Conservation (phyloP, 176 grass and related monocot genomes). For the bread wheat (Triticum aestivum) region DNA sequence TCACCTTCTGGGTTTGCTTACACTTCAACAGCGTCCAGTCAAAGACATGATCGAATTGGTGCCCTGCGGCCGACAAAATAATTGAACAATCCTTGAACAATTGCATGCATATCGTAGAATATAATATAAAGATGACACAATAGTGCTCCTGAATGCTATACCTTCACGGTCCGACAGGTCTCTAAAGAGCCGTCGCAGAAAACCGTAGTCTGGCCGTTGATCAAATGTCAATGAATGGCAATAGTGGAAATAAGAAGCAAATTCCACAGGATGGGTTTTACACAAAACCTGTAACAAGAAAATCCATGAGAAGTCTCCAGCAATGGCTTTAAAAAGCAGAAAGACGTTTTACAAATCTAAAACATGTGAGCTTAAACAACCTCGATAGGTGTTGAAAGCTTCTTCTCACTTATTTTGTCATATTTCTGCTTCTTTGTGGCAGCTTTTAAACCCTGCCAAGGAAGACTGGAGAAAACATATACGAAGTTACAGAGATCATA, state of each 20-base stretch:
- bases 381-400: constrained; percentile 71
- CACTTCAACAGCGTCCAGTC: constrained; percentile 66
- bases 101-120: neutral
- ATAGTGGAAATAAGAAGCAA: constrained; percentile 67
- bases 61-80: constrained; percentile 33
- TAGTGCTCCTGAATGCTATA: constrained; percentile 30
- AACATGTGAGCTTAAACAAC: constrained; percentile 31
- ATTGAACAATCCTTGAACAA: neutral
- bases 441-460: constrained; percentile 79
- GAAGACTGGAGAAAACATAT: constrained; percentile 51
- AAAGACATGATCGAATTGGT: constrained; percentile 66
- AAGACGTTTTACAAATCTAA: neutral
- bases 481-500: neutral
- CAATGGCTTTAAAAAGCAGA: constrained; percentile 10
- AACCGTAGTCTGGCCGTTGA: constrained; percentile 61
- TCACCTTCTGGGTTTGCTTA: constrained; percentile 57
- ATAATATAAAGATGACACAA: constrained; percentile 9
- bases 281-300: constrained; percentile 52
- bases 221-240: constrained; percentile 66
- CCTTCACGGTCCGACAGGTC: constrained; percentile 63
- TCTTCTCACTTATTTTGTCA: constrained; percentile 80
- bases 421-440: constrained; percentile 82
- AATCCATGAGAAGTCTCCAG: neutral
- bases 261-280: constrained; percentile 61
- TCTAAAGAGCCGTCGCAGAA: constrained; percentile 52